A percentile compares a stretch with the other conserved stretches of the same genome.
phyloP scores from a whole-genome alignment of 208 protist genomes.

The Leishmania mexicana region DNA sequence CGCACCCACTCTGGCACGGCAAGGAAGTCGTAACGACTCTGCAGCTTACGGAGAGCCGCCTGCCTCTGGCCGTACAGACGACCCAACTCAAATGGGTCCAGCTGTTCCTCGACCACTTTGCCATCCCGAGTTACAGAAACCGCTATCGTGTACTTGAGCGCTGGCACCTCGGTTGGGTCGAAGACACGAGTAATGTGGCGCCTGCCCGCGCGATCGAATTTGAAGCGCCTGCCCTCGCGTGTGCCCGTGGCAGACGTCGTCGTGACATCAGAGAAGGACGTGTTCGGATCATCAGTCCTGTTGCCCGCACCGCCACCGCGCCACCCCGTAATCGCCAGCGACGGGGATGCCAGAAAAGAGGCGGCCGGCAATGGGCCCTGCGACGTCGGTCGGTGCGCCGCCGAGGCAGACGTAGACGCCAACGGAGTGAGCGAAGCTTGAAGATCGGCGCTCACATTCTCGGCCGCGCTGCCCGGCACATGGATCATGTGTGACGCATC shows the following conservation, averaged over 20 bases:
- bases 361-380: background rate
- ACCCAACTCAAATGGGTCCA: constrained; percentile 66
- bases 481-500: background rate
- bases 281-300: background rate
- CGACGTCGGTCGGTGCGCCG: background rate
- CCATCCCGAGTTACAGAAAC: constrained; percentile 56
- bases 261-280: background rate
- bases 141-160: constrained; percentile 32
- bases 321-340: constrained; percentile 11
- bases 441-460: background rate
- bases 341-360: constrained; percentile 8
- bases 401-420: background rate
- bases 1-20: constrained; percentile 83
- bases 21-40: constrained; percentile 66
- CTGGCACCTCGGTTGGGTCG: constrained; percentile 30
- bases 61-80: constrained; percentile 71
- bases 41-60: constrained; percentile 61
- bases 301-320: constrained; percentile 6
- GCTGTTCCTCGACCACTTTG: constrained; percentile 44
- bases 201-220: background rate
- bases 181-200: background rate
- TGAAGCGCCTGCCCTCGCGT: background rate
- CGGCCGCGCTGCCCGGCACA: background rate
- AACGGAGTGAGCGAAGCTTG: background rate
- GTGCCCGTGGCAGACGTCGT: background rate